Evolutionary conservation across 2,329 filamentous ascomycete genomes (phyloP), one percentile per base, ranked within the genome.

Genomic region (Colletotrichum ledebouriae): DNA sequence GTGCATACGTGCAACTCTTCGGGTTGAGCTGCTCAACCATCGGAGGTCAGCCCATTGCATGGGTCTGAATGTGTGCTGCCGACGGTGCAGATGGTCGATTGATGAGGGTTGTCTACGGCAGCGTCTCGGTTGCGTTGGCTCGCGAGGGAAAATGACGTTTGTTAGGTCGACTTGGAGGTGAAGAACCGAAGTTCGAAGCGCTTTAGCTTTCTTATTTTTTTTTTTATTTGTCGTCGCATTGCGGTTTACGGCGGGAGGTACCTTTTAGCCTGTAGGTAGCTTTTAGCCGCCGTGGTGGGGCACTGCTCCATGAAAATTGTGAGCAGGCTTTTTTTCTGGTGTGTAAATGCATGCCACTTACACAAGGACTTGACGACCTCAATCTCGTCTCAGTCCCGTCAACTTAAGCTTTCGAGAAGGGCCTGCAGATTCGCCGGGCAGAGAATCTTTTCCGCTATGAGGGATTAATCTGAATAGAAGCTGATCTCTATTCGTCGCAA

Each of bases 31-130:
- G 52, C 69, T 49, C 61, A 70, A 58, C 57, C 57, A 62, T 71
- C 67, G 62, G 25, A 61, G 57, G 34, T 70, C 69, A 70, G 67
- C 62, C 69, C 67, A 71, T 71, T 49, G 69, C 69, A 71, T 71
- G 67, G 29, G 62, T 58, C 20, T 57, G 29, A 22, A 41, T 10
- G 39, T 42, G 53, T 50, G 20, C 42, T 33, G 15, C 47, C 63
- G 62, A 42, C 50, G 53, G 52, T 25, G 60, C 52, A 58, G 50
- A 3, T 42, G 10, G 39, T 25, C 13, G 41, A 62, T 41, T 7
- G 29, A 29, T 29, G 29, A 12, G 29, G 17, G 2, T 13, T 20
- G 22, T 25, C 25, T 6, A 3, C 5, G 41, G 22, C 55, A 22
- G 39, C 25, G 29, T 29, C 29, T 29, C 29, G 29, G 29, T 29